Evolutionary conservation across 257 asterid genomes (phyloP).

Genomic region (Coffea eugenioides): DNA sequence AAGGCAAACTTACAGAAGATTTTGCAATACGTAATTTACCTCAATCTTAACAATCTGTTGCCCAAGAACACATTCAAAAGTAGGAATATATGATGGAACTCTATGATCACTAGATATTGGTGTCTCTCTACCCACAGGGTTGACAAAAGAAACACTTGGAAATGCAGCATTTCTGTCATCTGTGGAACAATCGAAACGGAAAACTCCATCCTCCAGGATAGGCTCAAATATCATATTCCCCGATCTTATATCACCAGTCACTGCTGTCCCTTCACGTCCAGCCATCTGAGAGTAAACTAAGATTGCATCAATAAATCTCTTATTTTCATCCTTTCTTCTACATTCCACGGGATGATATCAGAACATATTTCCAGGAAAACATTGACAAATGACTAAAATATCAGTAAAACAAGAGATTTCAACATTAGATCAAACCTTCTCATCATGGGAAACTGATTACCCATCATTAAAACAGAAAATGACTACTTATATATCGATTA

Average conservation of each 20-base stretch:
- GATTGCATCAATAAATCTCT: conserved; percentile 35
- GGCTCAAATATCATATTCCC: conserved; percentile 84
- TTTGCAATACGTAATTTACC: conserved; percentile 37
- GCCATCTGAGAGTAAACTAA: conserved; percentile 49
- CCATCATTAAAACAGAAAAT: not conserved
- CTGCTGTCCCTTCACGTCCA: conserved; percentile 38
- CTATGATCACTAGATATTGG: conserved; percentile 40
- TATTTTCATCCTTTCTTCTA: conserved; percentile 34
- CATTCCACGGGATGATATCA: conserved; percentile 23
- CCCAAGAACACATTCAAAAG: conserved; percentile 58
- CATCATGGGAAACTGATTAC: conserved; percentile 2
- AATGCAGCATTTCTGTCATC: conserved; percentile 68
- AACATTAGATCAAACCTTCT: not conserved
- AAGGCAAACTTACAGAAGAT: not conserved
- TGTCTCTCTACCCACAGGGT: conserved; percentile 65
- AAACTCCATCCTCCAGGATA: conserved; percentile 83
- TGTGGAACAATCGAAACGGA: conserved; percentile 85
- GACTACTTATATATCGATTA: not conserved
- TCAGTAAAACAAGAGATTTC: not conserved
- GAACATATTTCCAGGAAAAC: conserved; percentile 16
- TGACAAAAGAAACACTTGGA: conserved; percentile 76
- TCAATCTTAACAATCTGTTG: conserved; percentile 65
- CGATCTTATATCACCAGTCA: conserved; percentile 29
- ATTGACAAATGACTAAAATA: not conserved
- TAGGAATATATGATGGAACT: conserved; percentile 61